A percentile compares a stretch with the other conserved stretches of the same genome.
phyloP scores from a whole-genome alignment of 805 yeast species.

The Barnettozyma wickerhamii region DNA sequence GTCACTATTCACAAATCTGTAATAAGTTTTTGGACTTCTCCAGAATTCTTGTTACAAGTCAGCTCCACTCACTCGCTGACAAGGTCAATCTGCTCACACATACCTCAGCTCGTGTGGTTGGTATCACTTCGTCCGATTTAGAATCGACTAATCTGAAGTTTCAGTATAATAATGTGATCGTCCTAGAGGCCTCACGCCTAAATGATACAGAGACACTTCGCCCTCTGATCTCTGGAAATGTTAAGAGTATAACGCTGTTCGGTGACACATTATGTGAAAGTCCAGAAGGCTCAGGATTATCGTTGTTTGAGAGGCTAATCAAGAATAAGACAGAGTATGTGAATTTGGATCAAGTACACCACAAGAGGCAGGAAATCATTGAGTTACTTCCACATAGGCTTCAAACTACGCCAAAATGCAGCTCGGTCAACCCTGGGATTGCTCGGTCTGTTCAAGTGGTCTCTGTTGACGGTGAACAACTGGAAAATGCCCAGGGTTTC shows the following conservation, averaged over 20 bases:
- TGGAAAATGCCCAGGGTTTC: constrained; percentile 22
- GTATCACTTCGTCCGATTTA: constrained; percentile 22
- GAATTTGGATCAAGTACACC: constrained; percentile 1
- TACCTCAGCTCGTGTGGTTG: constrained; percentile 28
- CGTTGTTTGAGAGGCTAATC: constrained; percentile 25
- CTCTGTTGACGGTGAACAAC: constrained; percentile 30
- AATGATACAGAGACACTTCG: constrained; percentile 30
- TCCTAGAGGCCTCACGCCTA: constrained; percentile 31
- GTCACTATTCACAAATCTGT: background rate
- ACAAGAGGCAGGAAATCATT: background rate
- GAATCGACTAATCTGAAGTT: constrained; percentile 11
- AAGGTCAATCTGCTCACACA: background rate
- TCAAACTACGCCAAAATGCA: background rate
- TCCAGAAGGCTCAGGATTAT: constrained; percentile 17
- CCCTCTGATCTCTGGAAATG: constrained; percentile 18
- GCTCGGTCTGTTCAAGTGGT: constrained; percentile 26
- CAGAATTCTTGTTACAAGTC: background rate
- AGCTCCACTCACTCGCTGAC: background rate
- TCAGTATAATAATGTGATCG: constrained; percentile 28
- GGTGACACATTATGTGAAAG: constrained; percentile 30
- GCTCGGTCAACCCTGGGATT: background rate
- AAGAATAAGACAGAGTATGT: constrained; percentile 7
- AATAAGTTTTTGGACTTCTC: background rate
- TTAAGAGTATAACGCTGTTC: constrained; percentile 29
- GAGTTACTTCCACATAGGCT: background rate